A percentile compares a stretch with the other conserved stretches of the same genome.
These are phyloP conservation scores for Leccinum longicurvipes DNA, from an alignment of 768 basidiomycete species.

Conservation along the genomic window DNA sequence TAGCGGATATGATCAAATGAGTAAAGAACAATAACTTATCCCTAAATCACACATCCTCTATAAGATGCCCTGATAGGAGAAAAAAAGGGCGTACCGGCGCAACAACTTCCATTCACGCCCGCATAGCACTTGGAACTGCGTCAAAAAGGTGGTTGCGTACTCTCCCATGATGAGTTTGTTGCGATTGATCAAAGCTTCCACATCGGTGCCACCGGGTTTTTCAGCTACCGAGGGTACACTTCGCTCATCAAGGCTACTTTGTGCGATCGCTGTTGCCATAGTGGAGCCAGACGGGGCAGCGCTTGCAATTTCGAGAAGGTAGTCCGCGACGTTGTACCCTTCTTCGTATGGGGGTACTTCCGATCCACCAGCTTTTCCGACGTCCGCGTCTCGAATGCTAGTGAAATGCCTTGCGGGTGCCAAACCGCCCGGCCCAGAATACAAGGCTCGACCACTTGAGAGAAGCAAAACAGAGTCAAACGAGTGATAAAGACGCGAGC, in stretches of 20 bases:
- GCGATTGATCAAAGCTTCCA: constrained; percentile 20
- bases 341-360: constrained; percentile 54
- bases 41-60: constrained; percentile 33
- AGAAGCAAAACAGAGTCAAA: constrained; percentile 83
- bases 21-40: constrained; percentile 82
- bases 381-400: constrained; percentile 19
- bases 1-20: constrained; percentile 63
- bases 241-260: constrained; percentile 1
- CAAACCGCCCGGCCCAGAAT: constrained; percentile 73
- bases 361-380: constrained; percentile 34
- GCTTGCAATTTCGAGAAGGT: constrained; percentile 84
- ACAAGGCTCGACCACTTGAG: constrained; percentile 72
- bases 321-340: constrained; percentile 92
- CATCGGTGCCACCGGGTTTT: constrained; percentile 10
- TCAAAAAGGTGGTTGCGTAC: constrained; percentile 81
- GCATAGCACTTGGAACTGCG: constrained; percentile 79
- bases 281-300: constrained; percentile 50
- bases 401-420: constrained; percentile 69
- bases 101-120: constrained; percentile 86
- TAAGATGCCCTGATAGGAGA: neutral
- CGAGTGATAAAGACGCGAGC: constrained; percentile 79
- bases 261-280: constrained; percentile 28
- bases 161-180: constrained; percentile 19
- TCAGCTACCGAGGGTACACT: constrained; percentile 6
- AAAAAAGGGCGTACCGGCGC: constrained; percentile 44